Evolutionary conservation across 805 yeast genomes (phyloP).

Genomic region (Saturnispora hagleri): DNA sequence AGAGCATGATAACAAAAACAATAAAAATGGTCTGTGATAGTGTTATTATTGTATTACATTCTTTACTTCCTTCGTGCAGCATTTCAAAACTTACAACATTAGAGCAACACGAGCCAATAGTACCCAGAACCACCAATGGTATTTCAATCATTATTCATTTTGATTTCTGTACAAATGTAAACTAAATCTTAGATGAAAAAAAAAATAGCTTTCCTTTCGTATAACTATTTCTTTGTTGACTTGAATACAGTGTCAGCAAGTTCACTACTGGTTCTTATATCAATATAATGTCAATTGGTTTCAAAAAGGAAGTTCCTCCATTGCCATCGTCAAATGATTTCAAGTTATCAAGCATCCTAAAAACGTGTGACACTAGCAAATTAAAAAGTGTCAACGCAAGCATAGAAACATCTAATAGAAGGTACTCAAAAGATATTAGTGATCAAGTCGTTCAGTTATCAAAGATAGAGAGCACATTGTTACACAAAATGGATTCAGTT

Average conservation of each 20-base stretch:
- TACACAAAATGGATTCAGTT: slow-evolving; percentile 15
- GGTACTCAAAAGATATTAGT: slow-evolving; percentile 24
- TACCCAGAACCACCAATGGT: slow-evolving; percentile 21
- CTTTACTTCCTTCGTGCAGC: slow-evolving; percentile 31
- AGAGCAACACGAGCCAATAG: slow-evolving; percentile 68
- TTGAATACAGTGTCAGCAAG: not conserved
- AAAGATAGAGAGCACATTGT: slow-evolving; percentile 20
- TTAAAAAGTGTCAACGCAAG: slow-evolving; percentile 17
- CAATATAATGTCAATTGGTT: not conserved
- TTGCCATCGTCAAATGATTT: slow-evolving; percentile 2
- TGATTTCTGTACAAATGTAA: not conserved
- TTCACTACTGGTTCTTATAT: not conserved
- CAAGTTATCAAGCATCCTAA: not conserved
- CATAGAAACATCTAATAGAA: slow-evolving; percentile 14
- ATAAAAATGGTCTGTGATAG: slow-evolving; percentile 49
- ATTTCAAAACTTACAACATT: slow-evolving; percentile 58
- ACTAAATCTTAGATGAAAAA: not conserved
- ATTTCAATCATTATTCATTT: not conserved
- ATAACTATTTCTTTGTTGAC: not conserved
- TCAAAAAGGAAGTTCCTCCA: not conserved
- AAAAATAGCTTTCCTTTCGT: not conserved
- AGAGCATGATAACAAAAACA: slow-evolving; percentile 33
- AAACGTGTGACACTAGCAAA: not conserved
- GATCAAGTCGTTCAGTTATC: slow-evolving; percentile 19
- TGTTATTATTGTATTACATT: slow-evolving; percentile 45